Conservation (phyloP, 441 rosid species). For the Metrosideros polymorpha region DNA sequence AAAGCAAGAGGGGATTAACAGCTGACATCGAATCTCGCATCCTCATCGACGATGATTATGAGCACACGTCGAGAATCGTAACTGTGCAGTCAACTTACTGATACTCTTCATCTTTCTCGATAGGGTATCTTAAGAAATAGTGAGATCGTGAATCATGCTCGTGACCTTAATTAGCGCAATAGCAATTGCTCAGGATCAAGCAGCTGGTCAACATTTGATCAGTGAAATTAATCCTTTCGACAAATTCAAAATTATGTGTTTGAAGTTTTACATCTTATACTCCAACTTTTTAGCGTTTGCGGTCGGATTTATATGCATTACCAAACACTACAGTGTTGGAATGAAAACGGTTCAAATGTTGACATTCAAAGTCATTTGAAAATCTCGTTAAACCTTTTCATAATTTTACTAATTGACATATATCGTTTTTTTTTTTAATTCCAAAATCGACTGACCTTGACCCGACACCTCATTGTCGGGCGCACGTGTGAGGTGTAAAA, state of each 20-base stretch:
- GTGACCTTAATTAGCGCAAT: not conserved
- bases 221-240: not conserved
- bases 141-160: no score
- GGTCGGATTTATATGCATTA: not conserved
- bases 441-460: no score
- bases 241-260: not conserved
- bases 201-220: not conserved
- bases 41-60: no score
- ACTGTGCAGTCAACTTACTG: not conserved
- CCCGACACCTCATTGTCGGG: no score
- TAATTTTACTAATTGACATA: no score
- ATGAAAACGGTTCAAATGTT: not conserved
- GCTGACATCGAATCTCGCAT: no score
- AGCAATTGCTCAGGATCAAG: not conserved
- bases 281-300: not conserved
- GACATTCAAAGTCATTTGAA: no score
- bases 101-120: not conserved
- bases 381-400: no score
- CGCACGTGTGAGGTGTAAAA: no score
- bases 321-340: not conserved
- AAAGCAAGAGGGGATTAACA: no score
- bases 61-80: no score
- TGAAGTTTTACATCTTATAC: not conserved
- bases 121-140: not conserved
- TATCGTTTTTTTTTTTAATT: no score